Conservation (phyloP, 495 filamentous ascomycete species). For the Cercophora samala region DNA sequence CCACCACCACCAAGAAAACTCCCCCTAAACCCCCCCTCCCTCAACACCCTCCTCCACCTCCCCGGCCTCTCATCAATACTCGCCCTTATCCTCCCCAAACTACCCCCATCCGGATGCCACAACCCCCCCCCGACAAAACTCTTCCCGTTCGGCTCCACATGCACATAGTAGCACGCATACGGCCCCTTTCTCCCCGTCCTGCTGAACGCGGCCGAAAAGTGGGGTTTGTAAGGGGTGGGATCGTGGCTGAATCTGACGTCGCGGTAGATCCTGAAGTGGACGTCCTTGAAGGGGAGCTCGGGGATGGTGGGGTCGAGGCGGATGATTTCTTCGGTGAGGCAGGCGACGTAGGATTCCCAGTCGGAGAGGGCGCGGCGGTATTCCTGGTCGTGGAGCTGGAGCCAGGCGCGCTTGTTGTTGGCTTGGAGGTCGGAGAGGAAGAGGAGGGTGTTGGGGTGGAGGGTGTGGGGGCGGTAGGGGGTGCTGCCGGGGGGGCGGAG, state of each 20-base stretch:
- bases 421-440: constrained; percentile 71
- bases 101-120: constrained; percentile 67
- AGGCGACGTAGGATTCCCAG: constrained; percentile 70
- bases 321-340: constrained; percentile 64
- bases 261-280: constrained; percentile 83
- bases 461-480: constrained; percentile 61
- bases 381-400: constrained; percentile 78
- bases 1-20: constrained; percentile 52
- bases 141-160: constrained; percentile 40
- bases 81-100: constrained; percentile 62
- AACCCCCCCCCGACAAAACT: constrained; percentile 66
- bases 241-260: constrained; percentile 77
- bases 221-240: constrained; percentile 82
- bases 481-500: constrained; percentile 62
- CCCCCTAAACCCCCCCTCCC: constrained; percentile 52
- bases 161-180: constrained; percentile 76
- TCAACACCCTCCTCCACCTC: constrained; percentile 63
- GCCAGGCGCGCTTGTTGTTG: constrained; percentile 79
- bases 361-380: constrained; percentile 74
- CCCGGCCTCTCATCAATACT: constrained; percentile 68
- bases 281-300: constrained; percentile 75
- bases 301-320: constrained; percentile 75
- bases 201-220: constrained; percentile 83
- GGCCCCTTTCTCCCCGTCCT: constrained; percentile 81
- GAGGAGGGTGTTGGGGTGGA: constrained; percentile 78